Base-by-base conservation (phyloP, 2,329 filamentous ascomycete genomes). In the Fusarium pininemorale region DNA sequence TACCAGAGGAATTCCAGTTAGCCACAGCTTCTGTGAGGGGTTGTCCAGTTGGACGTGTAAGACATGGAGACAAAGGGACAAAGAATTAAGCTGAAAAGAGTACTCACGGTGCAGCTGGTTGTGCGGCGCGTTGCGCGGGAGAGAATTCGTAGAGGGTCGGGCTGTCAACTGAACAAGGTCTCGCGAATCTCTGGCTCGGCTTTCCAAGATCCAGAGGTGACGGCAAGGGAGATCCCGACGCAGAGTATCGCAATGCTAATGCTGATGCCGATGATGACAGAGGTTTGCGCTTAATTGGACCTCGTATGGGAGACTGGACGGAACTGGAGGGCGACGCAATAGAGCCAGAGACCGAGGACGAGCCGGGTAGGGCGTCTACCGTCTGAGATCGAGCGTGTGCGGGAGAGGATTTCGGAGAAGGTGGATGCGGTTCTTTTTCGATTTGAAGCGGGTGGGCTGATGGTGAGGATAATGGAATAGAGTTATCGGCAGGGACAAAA, bases 121-220 rank as follows among this genome's bases (percentile, higher is more conserved):
- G 65, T 35, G 69, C 72, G 35, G 70, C 69, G 51, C 74, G 69
- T 48, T 73, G 63, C 57, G 76, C 69, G 26, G 76, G 64, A 47
- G 87, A 86, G 76, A 89, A 90, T 77, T 90, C 88, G 86, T 91
- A 91, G 55, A 91, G 82, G 38, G 88, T 90, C 69, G 89, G 89
- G 79, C 89, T 91, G 80, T 91, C 89, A 62, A 90, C 80, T 20
- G 88, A 87, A 75, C 82, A 87, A 38, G 87, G 86, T 69, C 89
- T 85, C n/a, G 85, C 84, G 78, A 88, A 89, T 56, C 88, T 82
- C 70, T 86, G 84, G 54, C 87, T 86, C n/a, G 88, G 87, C 70
- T 84, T 84, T 47, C 84, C 83, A 28, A 87, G 81, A 67, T 85
- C 83, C 59, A 82, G 80, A 55, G 77, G 81, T 42, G 82, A 81